Evolutionary conservation across 2,329 filamentous ascomycete species (phyloP), one percentile per base, ranked within the genome.

Genomic region (Neonectria sp.): DNA sequence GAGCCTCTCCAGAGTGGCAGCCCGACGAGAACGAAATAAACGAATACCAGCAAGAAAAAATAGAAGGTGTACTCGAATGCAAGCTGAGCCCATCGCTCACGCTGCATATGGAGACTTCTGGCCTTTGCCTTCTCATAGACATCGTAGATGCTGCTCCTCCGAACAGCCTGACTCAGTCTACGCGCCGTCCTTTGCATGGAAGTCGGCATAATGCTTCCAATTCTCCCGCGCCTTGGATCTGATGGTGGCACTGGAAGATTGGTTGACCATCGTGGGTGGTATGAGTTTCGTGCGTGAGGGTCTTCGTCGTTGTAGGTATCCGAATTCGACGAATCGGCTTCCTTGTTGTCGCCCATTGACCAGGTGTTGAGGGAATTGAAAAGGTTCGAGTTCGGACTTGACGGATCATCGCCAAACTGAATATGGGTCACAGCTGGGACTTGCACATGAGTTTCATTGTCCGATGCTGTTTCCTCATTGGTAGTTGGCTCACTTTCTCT

Each of bases 11-110:
- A 68, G 1, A 68, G 55, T 0, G 67, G 67, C 15, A 63, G 17
- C 8, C 63, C 67, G 21, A 68, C 49, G 2, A 68, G 35, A 12
- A 63, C 58, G 27, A 68, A 63, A 35, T 67, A 68, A 12, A 65
- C 52, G n/a, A 68, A 29, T 17, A 6, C 11, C 6, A 43, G 27
- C n/a, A 43, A 8, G 29, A 52, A 33, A 4, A 24, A 3, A 11
- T 67, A 67, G 4, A 59, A 31, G 1, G 33, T 21, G n/a, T 67
- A 67, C 40, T 67, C 60, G 17, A 67, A 67, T 7, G 59, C 17
- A 17, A 67, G 11, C 21, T 60, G 60, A 8, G 48, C 58, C 60
- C 64, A 67, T 37, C 40, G 55, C 31, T 55, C 31, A 1, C 55
- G 60, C 24, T 59, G 55, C 11, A 67, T 58, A 37, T 67, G n/a